Base-by-base conservation (phyloP, 257 asterid species). In the Scutellaria galericulata region DNA sequence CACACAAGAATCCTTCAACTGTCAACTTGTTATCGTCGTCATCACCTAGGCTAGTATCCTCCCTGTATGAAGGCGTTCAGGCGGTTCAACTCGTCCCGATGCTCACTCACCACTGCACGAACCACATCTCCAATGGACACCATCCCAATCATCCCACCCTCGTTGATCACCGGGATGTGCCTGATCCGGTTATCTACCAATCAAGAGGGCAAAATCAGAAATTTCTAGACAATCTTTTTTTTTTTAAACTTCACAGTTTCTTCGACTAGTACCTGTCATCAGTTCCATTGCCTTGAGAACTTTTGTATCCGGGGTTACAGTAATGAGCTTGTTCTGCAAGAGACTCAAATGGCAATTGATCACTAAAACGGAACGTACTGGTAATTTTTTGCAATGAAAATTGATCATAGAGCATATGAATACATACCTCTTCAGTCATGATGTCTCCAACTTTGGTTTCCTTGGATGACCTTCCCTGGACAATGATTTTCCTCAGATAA, bases 101-200 rank as follows among this genome's bases (percentile, higher is more conserved):
- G 94, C 91, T 95, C 99, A n/a, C 80, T 83, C 86, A 95, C 98
- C 18, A 95, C 99, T 24, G 99, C 97, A 65, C 98, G 97, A 69
- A 95, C 99, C 68, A 95, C 99, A 9, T 95, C 99, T 55, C 99
- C 99, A 10, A 92, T 92, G 42, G 98, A 95, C 73, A 92, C 98
- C 99, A 95, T 95, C 46, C 99, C 99, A 1, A 90, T 81, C 99
- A 92, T 92, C 27, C 86, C 96, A 14, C 82, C 71, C 35, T 83
- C 91, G 18, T 75, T 69, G 45, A 95, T 85, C 85, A 95, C 97
- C 0, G 99, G 99, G 75, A 95, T 92, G 88, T 95, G 97, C 86
- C 98, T 90, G 79, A 95, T 95, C 5, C 99, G 90, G 22, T 95
- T 92, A 80, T 88, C 97, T 94, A 90, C 72, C 67, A 71, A 44